Conservation (phyloP, 2,329 filamentous ascomycete genomes). For the Aspergillus awamori region DNA sequence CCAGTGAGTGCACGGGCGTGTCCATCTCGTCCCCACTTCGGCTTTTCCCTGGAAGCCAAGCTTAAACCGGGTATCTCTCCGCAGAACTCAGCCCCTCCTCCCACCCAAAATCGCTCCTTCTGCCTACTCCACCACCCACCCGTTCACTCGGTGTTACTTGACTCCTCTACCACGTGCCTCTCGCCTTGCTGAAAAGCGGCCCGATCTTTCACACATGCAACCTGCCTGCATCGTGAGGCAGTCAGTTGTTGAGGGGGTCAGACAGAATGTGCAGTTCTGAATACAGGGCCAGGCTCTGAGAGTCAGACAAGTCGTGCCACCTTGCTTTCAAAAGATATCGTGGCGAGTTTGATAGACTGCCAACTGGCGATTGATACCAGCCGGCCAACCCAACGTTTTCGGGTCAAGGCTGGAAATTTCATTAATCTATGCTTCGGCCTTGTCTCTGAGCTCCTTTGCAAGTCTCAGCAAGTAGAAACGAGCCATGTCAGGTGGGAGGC, state of each 20-base stretch:
- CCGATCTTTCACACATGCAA: constrained; percentile 1
- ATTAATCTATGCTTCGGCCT: constrained; percentile 26
- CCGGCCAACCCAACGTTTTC: background rate
- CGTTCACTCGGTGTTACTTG: background rate
- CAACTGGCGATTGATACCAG: constrained; percentile 1
- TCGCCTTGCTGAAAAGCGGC: background rate
- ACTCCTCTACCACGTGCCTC: background rate
- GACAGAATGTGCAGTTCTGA: background rate
- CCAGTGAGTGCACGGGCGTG: background rate
- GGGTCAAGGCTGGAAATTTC: background rate
- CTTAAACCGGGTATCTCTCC: background rate
- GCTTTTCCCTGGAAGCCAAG: background rate
- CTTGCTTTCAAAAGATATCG: background rate
- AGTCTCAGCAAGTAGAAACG: constrained; percentile 75
- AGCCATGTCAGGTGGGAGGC: constrained; percentile 66
- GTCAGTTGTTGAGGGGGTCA: background rate
- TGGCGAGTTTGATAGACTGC: background rate
- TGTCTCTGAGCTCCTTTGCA: constrained; percentile 64
- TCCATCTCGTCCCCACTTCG: background rate
- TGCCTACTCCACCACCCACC: constrained; percentile 3
- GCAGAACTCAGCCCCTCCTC: background rate
- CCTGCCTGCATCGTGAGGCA: background rate
- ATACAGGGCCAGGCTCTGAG: background rate
- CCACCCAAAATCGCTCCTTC: background rate
- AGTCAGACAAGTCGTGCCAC: background rate